These are phyloP conservation scores for Amphichorda felina DNA, from an alignment of 2,329 filamentous ascomycete genomes.

Conservation along the genomic window DNA sequence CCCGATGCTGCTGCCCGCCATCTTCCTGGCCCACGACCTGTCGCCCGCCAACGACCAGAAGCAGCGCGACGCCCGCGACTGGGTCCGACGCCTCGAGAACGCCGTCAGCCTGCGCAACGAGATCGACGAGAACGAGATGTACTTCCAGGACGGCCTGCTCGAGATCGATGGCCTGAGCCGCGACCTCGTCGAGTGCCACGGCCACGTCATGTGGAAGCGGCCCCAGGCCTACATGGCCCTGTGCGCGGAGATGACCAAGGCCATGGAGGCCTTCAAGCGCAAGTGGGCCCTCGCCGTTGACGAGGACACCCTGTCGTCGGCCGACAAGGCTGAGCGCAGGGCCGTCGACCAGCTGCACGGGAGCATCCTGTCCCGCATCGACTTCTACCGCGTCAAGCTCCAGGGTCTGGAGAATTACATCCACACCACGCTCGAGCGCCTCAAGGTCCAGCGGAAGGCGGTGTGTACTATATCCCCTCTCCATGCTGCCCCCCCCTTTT, in stretches of 20 bases:
- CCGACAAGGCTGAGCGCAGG: constrained; percentile 16
- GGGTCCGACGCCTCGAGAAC: constrained; percentile 48
- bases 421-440: constrained; percentile 45
- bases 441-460: constrained; percentile 49
- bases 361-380: constrained; percentile 39
- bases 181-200: constrained; percentile 52
- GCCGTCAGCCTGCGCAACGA: constrained; percentile 49
- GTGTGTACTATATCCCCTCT: constrained; percentile 26
- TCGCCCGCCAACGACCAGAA: constrained; percentile 44
- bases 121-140: constrained; percentile 37
- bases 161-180: constrained; percentile 49
- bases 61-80: constrained; percentile 50
- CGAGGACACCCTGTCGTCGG: constrained; percentile 10
- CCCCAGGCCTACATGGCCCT: constrained; percentile 49
- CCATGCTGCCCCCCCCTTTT: neutral
- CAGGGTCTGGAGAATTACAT: constrained; percentile 52
- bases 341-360: constrained; percentile 24
- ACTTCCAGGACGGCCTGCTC: constrained; percentile 36
- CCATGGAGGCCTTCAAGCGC: constrained; percentile 31
- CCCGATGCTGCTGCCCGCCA: constrained; percentile 45
- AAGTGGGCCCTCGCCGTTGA: constrained; percentile 6
- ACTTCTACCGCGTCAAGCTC: constrained; percentile 50
- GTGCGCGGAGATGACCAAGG: constrained; percentile 32
- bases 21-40: constrained; percentile 47
- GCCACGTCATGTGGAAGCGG: constrained; percentile 50